Base-by-base conservation (phyloP, 2,329 filamentous ascomycete species). In the Colletotrichum zoysiae region DNA sequence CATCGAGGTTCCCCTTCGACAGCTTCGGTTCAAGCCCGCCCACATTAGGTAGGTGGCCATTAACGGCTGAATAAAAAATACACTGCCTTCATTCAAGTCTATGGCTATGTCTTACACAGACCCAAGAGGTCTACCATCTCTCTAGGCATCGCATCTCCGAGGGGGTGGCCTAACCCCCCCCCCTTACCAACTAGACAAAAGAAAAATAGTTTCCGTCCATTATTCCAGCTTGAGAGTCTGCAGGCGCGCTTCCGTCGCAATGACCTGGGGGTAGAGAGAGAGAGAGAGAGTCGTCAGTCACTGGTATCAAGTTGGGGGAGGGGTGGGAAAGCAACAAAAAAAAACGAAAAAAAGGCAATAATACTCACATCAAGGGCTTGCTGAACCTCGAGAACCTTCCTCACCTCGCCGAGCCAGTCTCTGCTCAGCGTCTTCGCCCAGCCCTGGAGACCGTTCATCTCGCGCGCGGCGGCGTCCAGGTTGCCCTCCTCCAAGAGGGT, bases 371-470 rank as follows among this genome's bases (percentile, higher is more conserved):
- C 96, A 78, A 99, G 87, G 78, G 96, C 96, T 85, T 99, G 96
- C 84, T 93, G 92, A 75, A 98, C 96, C 85, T 99, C 96, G 78
- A 99, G 86, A 75, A 97, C 94, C 84, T 95, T 93, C 80, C 96
- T 90, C 74, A 95, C 93, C 86, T 99, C 96, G 64, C 88, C 88
- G 76, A 99, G 84, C 96, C 96, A 99, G 82, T 99, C 96, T 78
- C 93, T 91, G 83, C 94, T 97, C 79, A 99, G 84, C 51, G 95
- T 95, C 87, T 96, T 97, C 59, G 95, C 95, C 96, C 96, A 99
- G 35, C 96, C 96, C 73, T 92, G 89, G 58, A 99, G 86, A 1
- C 91, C 90, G 80, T 98, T 99, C 92, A 99, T 96, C 85, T 99
- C 96, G 75, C 96, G 88, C 18, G 96, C 95, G 3, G 96, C 96